These are phyloP conservation scores for Aspergillus indologenus DNA, from an alignment of 495 filamentous ascomycete genomes.

Conservation along the genomic window DNA sequence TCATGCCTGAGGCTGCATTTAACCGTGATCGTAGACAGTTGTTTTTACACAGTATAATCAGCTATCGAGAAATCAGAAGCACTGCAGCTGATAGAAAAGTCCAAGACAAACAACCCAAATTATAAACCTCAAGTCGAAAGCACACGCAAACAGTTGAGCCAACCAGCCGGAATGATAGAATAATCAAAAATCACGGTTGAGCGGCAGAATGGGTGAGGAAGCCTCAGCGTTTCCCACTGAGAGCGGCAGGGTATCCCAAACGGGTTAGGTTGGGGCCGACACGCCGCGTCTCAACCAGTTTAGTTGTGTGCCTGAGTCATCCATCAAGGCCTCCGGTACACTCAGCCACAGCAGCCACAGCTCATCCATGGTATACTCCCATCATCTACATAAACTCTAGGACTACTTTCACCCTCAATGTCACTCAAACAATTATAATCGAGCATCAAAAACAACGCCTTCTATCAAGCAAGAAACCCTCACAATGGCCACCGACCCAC, in stretches of 20 bases:
- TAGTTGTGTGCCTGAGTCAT: neutral
- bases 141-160: neutral
- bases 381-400: neutral
- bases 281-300: neutral
- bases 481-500: neutral
- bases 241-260: neutral
- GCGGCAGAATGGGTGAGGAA: too few species aligned
- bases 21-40: too few species aligned
- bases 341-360: neutral
- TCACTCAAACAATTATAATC: too few species aligned
- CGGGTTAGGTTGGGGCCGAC: neutral
- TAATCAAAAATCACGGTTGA: neutral
- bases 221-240: neutral
- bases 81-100: too few species aligned
- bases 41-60: too few species aligned
- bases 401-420: too few species aligned
- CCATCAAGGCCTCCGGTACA: neutral
- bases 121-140: too few species aligned
- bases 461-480: too few species aligned
- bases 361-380: neutral
- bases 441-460: too few species aligned
- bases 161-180: neutral
- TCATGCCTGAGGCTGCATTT: too few species aligned
- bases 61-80: too few species aligned
- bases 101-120: too few species aligned